Evolutionary conservation across 345 rosid genomes (phyloP).

Genomic region (Murraya paniculata): DNA sequence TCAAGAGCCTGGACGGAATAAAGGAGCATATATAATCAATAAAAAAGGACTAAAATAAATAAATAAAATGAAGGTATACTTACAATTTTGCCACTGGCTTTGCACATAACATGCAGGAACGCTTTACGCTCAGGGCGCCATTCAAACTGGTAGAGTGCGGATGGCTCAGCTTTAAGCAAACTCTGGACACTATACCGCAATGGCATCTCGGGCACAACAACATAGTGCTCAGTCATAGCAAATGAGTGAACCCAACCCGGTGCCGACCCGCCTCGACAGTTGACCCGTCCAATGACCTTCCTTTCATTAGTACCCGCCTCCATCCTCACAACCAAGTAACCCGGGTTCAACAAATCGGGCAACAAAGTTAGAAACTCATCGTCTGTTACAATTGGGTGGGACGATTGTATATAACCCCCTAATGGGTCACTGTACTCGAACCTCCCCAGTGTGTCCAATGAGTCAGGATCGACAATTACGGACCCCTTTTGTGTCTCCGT

Average conservation of each 20-base stretch:
- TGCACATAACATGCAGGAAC: conserved; percentile 78
- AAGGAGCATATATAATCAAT: no score
- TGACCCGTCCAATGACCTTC: conserved; percentile 79
- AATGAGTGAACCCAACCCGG: conserved; percentile 98
- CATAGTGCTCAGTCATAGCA: conserved; percentile 79
- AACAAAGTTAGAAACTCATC: conserved; percentile 70
- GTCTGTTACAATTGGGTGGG: conserved; percentile 87
- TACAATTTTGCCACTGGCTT: conserved; percentile 81
- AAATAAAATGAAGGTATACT: conserved; percentile 12
- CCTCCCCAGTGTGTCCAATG: conserved; percentile 66
- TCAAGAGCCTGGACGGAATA: no score
- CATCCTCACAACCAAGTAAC: conserved; percentile 84
- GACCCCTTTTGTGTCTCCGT: conserved; percentile 95
- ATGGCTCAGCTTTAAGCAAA: conserved; percentile 85
- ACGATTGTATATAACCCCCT: conserved; percentile 77
- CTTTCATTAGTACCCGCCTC: conserved; percentile 69
- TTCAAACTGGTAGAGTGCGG: conserved; percentile 83
- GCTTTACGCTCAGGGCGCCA: conserved; percentile 84
- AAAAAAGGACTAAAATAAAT: not conserved
- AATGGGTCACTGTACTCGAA: conserved; percentile 66
- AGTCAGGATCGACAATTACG: conserved; percentile 55
- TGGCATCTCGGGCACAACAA: conserved; percentile 91
- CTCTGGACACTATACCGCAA: conserved; percentile 73
- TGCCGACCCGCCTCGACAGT: conserved; percentile 71
- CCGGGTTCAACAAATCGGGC: conserved; percentile 78